A percentile compares a stretch with the other conserved stretches of the same genome.
Conservation (phyloP, 305 asterid species). For the Fraxinus floribunda region DNA sequence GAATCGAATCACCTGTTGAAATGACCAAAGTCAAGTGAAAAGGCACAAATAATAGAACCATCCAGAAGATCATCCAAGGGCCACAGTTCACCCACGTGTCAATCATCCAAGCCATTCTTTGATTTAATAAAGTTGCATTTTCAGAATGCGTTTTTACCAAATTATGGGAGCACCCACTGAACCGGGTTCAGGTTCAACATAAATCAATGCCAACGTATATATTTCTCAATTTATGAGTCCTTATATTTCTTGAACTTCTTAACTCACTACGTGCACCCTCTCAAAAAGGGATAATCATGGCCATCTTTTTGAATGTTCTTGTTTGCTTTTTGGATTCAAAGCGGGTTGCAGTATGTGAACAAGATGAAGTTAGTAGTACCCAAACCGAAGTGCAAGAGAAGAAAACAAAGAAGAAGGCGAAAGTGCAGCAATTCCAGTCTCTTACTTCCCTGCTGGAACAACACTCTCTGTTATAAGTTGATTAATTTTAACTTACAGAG, state of each 20-base stretch:
- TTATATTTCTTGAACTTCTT: background rate
- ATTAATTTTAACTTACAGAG: background rate
- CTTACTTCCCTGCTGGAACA: slow-evolving; percentile 23
- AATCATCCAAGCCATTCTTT: too few relatives aligned
- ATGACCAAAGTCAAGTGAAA: too few relatives aligned
- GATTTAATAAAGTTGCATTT: too few relatives aligned
- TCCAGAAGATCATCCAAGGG: too few relatives aligned
- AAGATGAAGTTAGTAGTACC: background rate
- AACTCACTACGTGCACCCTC: background rate
- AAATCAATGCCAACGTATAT: too few relatives aligned
- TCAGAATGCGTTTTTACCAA: too few relatives aligned
- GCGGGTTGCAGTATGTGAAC: background rate
- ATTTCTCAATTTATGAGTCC: background rate
- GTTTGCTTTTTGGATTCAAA: slow-evolving; percentile 12
- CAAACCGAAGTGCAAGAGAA: background rate
- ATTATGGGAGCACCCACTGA: too few relatives aligned
- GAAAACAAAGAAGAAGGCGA: background rate
- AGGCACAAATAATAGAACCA: too few relatives aligned
- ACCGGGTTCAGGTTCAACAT: too few relatives aligned
- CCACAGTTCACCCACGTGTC: too few relatives aligned
- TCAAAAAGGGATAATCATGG: background rate
- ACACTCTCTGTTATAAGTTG: slow-evolving; percentile 3
- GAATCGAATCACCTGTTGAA: too few relatives aligned
- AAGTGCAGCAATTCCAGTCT: slow-evolving; percentile 21
- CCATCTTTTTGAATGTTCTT: background rate